Evolutionary conservation across 495 filamentous ascomycete species (phyloP).

Genomic region (Aspergillus nanangensis): DNA sequence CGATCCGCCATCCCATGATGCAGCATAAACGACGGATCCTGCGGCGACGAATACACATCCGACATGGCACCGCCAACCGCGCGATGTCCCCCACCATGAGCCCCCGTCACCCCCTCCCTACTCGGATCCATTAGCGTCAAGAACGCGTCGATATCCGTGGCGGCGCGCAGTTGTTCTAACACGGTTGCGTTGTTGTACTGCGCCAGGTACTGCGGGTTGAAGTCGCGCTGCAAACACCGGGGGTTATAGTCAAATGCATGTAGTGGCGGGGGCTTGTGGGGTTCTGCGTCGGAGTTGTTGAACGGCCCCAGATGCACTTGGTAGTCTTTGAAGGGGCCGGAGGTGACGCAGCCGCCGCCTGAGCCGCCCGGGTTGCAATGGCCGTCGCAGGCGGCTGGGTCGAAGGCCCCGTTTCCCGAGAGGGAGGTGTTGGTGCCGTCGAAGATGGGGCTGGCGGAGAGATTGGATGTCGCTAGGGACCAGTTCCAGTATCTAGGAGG

Average conservation of each 20-base stretch:
- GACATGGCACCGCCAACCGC: slow-evolving; percentile 20
- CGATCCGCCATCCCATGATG: slow-evolving; percentile 55
- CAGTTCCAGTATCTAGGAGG: slow-evolving; percentile 51
- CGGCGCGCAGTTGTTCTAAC: slow-evolving; percentile 1
- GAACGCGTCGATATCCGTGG: slow-evolving; percentile 8
- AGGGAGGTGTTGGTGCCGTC: slow-evolving; percentile 41
- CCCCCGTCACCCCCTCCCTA: slow-evolving; percentile 11
- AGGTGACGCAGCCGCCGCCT: slow-evolving; percentile 60
- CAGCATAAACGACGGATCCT: slow-evolving; percentile 54
- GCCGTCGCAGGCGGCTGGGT: slow-evolving; percentile 10
- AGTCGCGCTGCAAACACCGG: slow-evolving; percentile 60
- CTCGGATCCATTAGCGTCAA: slow-evolving; percentile 23
- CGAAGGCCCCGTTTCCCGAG: slow-evolving; percentile 43
- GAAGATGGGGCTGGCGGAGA: slow-evolving; percentile 36
- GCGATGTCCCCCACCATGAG: slow-evolving; percentile 27
- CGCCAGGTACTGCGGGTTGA: slow-evolving; percentile 4
- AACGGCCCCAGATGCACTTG: slow-evolving; percentile 49
- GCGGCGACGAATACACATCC: slow-evolving; percentile 25
- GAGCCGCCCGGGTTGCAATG: slow-evolving; percentile 35
- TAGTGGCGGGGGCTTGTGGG: slow-evolving; percentile 15
- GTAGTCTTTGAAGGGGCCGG: slow-evolving; percentile 52
- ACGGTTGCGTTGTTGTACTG: slow-evolving; percentile 18
- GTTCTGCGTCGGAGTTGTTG: slow-evolving; percentile 14
- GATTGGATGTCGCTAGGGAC: slow-evolving; percentile 32
- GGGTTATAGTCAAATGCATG: slow-evolving; percentile 44